Conservation (phyloP, 2,329 filamentous ascomycete species). For the Paecilomyces fulvus region DNA sequence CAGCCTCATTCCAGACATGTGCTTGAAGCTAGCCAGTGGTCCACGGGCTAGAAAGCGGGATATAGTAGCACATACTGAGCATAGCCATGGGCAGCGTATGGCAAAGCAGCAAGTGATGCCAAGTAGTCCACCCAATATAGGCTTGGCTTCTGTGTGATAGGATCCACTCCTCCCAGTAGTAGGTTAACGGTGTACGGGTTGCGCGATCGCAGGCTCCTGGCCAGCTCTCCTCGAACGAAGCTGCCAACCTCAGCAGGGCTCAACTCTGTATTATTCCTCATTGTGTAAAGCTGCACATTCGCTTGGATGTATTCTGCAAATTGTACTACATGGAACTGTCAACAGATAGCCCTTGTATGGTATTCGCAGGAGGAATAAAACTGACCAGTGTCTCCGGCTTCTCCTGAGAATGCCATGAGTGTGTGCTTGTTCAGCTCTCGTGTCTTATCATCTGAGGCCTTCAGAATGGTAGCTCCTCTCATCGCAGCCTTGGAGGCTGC, state of each 20-base stretch:
- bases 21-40: background rate
- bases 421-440: conserved; percentile 86
- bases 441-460: conserved; percentile 94
- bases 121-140: conserved; percentile 98
- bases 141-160: conserved; percentile 80
- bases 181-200: conserved; percentile 97
- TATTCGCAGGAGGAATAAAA: conserved; percentile 17
- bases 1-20: conserved; percentile 6
- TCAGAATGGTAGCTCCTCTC: conserved; percentile 93
- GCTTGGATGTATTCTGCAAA: conserved; percentile 99
- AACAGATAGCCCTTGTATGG: conserved; percentile 3
- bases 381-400: conserved; percentile 85
- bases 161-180: conserved; percentile 85
- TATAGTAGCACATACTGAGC: conserved; percentile 62
- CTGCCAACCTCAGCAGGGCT: conserved; percentile 80
- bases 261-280: conserved; percentile 92
- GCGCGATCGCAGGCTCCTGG: conserved; percentile 78
- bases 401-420: conserved; percentile 88
- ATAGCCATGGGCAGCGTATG: conserved; percentile 96
- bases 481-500: conserved; percentile 97
- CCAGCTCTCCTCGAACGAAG: conserved; percentile 91
- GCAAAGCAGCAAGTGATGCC: conserved; percentile 75
- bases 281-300: conserved; percentile 95
- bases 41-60: background rate
- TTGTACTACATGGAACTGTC: conserved; percentile 57